Evolutionary conservation across 2,329 filamentous ascomycete species (phyloP).

Genomic region (Monosporascus sp.): DNA sequence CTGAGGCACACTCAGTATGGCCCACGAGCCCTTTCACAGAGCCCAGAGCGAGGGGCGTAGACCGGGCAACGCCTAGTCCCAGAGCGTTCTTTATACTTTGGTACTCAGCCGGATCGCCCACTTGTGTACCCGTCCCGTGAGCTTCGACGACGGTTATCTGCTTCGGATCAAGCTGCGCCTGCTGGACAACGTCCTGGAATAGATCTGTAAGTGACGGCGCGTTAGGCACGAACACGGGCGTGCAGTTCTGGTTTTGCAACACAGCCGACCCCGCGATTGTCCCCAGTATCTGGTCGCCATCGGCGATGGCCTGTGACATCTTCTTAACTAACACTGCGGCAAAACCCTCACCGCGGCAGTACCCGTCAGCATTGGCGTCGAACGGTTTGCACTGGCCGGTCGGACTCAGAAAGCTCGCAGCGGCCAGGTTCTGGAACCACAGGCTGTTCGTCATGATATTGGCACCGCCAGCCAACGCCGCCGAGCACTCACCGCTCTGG

Average conservation of each 20-base stretch:
- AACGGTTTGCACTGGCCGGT: conserved; percentile 25
- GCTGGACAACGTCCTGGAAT: conserved; percentile 21
- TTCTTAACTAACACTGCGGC: conserved; percentile 41
- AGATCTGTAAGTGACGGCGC: conserved; percentile 20
- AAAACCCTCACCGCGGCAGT: conserved; percentile 45
- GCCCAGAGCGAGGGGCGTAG: conserved; percentile 11
- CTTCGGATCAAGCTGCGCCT: conserved; percentile 8
- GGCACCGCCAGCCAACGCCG: conserved; percentile 27
- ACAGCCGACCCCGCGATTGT: conserved; percentile 30
- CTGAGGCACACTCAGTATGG: conserved; percentile 26
- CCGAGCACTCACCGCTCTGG: conserved; percentile 19
- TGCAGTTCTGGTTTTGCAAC: conserved; percentile 34
- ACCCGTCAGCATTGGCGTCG: conserved; percentile 41
- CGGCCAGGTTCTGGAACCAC: conserved; percentile 17
- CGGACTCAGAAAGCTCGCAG: conserved; percentile 21
- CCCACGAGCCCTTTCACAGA: conserved; percentile 31
- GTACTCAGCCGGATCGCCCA: conserved; percentile 30
- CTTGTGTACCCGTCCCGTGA: conserved; percentile 39
- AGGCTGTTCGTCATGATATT: conserved; percentile 21
- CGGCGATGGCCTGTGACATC: conserved; percentile 36
- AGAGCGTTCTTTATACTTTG: conserved; percentile 21
- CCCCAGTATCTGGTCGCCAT: conserved; percentile 38
- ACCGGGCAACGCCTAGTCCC: conserved; percentile 1
- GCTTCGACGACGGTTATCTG: conserved; percentile 27
- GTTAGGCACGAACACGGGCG: conserved; percentile 35